Conservation (phyloP, 768 basidiomycete genomes). For the Auriculariales sp. region DNA sequence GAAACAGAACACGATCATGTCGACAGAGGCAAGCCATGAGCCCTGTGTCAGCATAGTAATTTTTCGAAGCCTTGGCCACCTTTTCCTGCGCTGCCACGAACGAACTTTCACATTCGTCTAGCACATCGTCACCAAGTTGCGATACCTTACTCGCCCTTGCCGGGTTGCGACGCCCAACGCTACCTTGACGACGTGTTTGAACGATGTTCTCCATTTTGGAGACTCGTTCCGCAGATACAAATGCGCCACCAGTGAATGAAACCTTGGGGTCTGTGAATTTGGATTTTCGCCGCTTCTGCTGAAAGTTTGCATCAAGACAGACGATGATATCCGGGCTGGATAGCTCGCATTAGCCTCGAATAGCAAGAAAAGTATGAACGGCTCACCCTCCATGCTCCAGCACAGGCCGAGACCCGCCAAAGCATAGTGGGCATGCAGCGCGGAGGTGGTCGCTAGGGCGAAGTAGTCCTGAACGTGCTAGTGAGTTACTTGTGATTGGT, state of each 20-base stretch:
- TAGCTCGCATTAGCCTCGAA: neutral
- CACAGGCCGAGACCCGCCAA: neutral
- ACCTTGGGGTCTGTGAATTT: neutral
- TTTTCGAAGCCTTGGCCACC: slow-evolving; percentile 1
- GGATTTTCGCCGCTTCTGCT: neutral
- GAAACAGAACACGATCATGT: slow-evolving; percentile 13
- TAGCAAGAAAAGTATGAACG: neutral
- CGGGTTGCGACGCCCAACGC: slow-evolving; percentile 8
- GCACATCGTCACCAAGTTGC: neutral
- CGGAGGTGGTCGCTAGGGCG: neutral
- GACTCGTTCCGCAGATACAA: neutral
- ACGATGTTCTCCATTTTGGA: neutral
- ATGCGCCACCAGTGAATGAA: neutral
- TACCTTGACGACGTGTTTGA: neutral
- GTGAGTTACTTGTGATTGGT: neutral
- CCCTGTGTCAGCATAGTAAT: slow-evolving; percentile 11
- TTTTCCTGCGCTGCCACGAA: slow-evolving; percentile 6
- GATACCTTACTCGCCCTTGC: slow-evolving; percentile 6
- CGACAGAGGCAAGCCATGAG: slow-evolving; percentile 9
- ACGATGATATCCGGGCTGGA: slow-evolving; percentile 1
- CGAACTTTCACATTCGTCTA: slow-evolving; percentile 3
- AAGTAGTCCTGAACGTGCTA: neutral
- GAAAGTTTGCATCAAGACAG: slow-evolving; percentile 3
- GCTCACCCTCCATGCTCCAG: neutral
- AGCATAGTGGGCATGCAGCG: slow-evolving; percentile 1